Conservation (phyloP, 805 yeast species). For the Saccharomyces jurei region DNA sequence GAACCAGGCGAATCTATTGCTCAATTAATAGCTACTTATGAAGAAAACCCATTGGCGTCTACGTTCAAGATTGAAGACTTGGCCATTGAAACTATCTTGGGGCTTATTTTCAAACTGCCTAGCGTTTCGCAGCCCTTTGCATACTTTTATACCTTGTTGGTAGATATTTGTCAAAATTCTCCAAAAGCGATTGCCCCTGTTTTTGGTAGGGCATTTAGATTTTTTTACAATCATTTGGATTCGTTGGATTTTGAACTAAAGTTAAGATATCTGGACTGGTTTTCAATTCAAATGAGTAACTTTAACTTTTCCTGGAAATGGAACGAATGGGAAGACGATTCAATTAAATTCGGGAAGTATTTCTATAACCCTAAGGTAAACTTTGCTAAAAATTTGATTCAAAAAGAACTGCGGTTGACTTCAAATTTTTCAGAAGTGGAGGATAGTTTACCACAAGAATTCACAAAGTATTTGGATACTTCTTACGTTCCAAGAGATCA, state of each 20-base stretch:
- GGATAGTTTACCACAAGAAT: conserved; percentile 59
- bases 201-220: conserved; percentile 84
- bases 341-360: conserved; percentile 37
- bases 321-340: conserved; percentile 81
- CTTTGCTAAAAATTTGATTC: conserved; percentile 69
- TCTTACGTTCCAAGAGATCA: conserved; percentile 32
- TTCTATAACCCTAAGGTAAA: conserved; percentile 62
- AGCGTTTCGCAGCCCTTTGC: conserved; percentile 54
- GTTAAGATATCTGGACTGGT: conserved; percentile 77
- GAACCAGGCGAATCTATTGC: conserved; percentile 74
- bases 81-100: conserved; percentile 72
- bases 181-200: conserved; percentile 86
- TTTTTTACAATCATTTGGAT: conserved; percentile 60
- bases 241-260: conserved; percentile 69
- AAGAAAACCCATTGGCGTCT: conserved; percentile 38
- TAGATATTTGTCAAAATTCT: conserved; percentile 79
- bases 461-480: conserved; percentile 41
- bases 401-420: conserved; percentile 78
- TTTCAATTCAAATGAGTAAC: conserved; percentile 85
- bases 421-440: conserved; percentile 56
- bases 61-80: conserved; percentile 91
- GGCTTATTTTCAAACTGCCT: conserved; percentile 72
- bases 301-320: conserved; percentile 96
- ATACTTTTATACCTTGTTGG: conserved; percentile 76
- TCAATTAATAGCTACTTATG: conserved; percentile 41